Base-by-base conservation (phyloP, 345 rosid species). In the Populus ilicifolia region DNA sequence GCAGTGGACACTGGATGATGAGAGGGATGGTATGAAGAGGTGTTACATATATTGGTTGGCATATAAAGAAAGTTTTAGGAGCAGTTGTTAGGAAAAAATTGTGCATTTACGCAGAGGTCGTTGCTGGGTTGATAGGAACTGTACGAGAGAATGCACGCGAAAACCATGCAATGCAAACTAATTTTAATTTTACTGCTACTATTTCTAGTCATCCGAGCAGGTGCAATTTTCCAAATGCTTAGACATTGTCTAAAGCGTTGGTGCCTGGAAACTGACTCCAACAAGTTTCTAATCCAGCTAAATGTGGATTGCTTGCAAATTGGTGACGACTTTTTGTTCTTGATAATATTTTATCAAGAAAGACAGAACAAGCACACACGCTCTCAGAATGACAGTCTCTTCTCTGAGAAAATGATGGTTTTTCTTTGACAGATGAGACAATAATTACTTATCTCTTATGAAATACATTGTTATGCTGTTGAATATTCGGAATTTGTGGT, bases 41-140 rank as follows among this genome's bases (percentile, higher is more conserved):
- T 52, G 59, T 74, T 67, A 61, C 41, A 79, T 86, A 83, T 81
- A 85, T 70, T 67, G 67, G 20, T 75, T 30, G 77, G 79, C 62
- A 69, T 81, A 78, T 77, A 64, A 74, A 80, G 83, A 80, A 83
- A 76, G 76, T 25, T 30, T 80, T 89, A 89, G 98, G 94, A 88
- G 84, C 77, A 89, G 93, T 89, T 69, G 98, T 88, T 93, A 33
- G 73, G 80, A 97, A 92, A 89, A 41, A 74, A 76, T 29, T 46
- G 81, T 69, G 48, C 23, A 68, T 41, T 33, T 33, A 33, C 5
- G 13, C 38, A 33, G 68, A 39, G 70, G 44, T 73, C n/a, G 71
- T 65, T 69, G 56, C 70, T 79, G 81, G 87, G 89, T 86, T 84
- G 91, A 88, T 88, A 81, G 84, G 88, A 82, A 83, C 77, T 77